Evolutionary conservation across 805 yeast genomes (phyloP), one percentile per base, ranked within the genome.

Genomic region (Teunomyces barrocoloradensis): DNA sequence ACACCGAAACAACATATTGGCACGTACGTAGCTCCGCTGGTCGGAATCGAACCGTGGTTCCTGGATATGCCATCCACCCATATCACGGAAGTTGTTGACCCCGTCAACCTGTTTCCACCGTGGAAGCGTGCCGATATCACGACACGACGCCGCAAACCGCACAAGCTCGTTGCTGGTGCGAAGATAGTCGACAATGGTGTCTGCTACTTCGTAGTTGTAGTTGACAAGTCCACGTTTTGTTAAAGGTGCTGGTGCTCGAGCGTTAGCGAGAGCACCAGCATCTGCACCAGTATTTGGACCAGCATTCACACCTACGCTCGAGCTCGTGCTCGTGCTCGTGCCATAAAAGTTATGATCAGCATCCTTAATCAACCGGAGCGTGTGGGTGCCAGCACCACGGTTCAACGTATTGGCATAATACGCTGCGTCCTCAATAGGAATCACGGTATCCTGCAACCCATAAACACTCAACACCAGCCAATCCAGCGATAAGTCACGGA

Each of bases 291-390:
- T 15, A 15, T 15, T 15, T 15, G 17, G 17, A 15, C 17, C 17
- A 15, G 17, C 2, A 15, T 15, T 15, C 17, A 15, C 17, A 15
- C 17, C 17, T 15, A 18, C 20, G 4, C 20, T 18, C 20, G 4
- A 18, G 20, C 20, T 18, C 4, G 20, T 2, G 20, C 20, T 18
- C 1, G 20, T 2, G 4, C 20, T 18, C 20, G 59, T 52, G 0
- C 94, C 92, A 59, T 77, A 86, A 59, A 77, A 90, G 57, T 87
- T 88, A 64, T 91, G 98, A 60, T 89, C 91, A 0, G 96, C 96
- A 39, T 71, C 73, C 1, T 79, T 78, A 9, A 91, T 68, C 6
- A 88, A 61, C 32, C 72, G 70, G 45, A 89, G 67, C 3, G 74
- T 69, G 54, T 86, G 77, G 3, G 74, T 56, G 27, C 54, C 54